Percentiles rank a stretch among this genome's conserved stretches.
These are phyloP conservation scores for Recurvomyces mirabilis DNA, from an alignment of 495 filamentous ascomycete genomes.

Conservation along the genomic window DNA sequence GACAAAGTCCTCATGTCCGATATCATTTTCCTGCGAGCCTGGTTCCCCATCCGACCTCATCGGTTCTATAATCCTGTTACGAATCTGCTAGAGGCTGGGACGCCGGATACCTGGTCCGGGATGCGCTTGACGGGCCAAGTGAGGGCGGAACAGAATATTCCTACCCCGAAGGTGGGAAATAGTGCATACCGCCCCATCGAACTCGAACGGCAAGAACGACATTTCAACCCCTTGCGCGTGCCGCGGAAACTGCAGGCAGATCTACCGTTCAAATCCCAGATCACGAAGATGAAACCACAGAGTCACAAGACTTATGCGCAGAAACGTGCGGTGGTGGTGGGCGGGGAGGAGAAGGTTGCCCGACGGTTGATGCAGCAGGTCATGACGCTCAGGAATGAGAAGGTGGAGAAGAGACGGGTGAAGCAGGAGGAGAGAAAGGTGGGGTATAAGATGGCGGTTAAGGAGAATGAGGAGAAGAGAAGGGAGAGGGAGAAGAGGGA, in stretches of 20 bases:
- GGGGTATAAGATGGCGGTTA: slow-evolving; percentile 68
- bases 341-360: slow-evolving; percentile 76
- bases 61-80: slow-evolving; percentile 95
- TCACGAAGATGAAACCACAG: slow-evolving; percentile 66
- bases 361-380: slow-evolving; percentile 89
- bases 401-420: slow-evolving; percentile 61
- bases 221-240: slow-evolving; percentile 90
- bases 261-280: slow-evolving; percentile 88
- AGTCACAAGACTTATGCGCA: slow-evolving; percentile 80
- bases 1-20: slow-evolving; percentile 96
- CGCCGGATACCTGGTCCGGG: slow-evolving; percentile 55
- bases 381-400: slow-evolving; percentile 81
- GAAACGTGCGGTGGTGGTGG: slow-evolving; percentile 80
- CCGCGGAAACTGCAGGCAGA: slow-evolving; percentile 73
- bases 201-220: slow-evolving; percentile 67
- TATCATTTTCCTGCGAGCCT: slow-evolving; percentile 88
- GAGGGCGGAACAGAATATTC: slow-evolving; percentile 59
- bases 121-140: slow-evolving; percentile 97
- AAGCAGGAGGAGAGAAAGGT: slow-evolving; percentile 78
- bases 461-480: slow-evolving; percentile 70
- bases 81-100: slow-evolving; percentile 58
- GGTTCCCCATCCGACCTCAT: slow-evolving; percentile 90
- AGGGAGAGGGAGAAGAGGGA: slow-evolving; percentile 76
- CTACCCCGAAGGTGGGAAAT: slow-evolving; percentile 67
- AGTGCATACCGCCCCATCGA: slow-evolving; percentile 74